phyloP scores from a whole-genome alignment of 441 rosid genomes.

The Erodium texanum region DNA sequence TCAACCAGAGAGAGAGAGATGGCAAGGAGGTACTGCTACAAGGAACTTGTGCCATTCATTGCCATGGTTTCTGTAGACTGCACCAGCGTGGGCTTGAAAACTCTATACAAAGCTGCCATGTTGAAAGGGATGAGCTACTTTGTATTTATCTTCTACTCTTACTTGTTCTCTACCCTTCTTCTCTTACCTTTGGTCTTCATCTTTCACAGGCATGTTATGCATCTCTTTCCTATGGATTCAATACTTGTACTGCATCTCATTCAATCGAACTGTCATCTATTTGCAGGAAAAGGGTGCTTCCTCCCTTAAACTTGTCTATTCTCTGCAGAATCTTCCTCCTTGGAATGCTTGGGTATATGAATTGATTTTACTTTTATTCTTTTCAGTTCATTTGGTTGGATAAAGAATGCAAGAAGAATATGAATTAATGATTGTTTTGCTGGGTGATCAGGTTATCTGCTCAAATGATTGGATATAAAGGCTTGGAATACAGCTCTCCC shows the following conservation, averaged over 20 bases:
- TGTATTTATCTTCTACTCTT: neutral
- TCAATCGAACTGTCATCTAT: neutral
- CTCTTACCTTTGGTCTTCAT: neutral
- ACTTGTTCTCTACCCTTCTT: neutral
- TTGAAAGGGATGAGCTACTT: neutral
- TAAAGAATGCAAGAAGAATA: neutral
- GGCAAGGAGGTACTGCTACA: neutral
- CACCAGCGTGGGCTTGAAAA: neutral
- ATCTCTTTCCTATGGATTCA: too few relatives aligned
- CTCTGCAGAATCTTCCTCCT: constrained; percentile 3
- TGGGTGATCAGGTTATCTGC: constrained; percentile 7
- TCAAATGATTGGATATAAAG: constrained; percentile 20
- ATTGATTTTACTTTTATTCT: neutral
- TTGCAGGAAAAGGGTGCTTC: neutral
- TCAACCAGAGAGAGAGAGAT: too few relatives aligned
- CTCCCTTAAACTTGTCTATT: neutral
- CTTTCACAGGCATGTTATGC: neutral
- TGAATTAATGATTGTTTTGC: too few relatives aligned
- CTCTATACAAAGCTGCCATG: neutral
- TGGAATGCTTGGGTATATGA: neutral
- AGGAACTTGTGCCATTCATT: neutral
- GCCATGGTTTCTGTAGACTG: constrained; percentile 2
- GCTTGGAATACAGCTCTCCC: constrained; percentile 21
- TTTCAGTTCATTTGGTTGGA: neutral
- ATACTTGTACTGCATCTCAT: too few relatives aligned